A percentile compares a stretch with the other conserved stretches of the same genome.
These are phyloP conservation scores for Hypoxylon sp. DNA, from an alignment of 2,329 filamentous ascomycete species.

Conservation along the genomic window DNA sequence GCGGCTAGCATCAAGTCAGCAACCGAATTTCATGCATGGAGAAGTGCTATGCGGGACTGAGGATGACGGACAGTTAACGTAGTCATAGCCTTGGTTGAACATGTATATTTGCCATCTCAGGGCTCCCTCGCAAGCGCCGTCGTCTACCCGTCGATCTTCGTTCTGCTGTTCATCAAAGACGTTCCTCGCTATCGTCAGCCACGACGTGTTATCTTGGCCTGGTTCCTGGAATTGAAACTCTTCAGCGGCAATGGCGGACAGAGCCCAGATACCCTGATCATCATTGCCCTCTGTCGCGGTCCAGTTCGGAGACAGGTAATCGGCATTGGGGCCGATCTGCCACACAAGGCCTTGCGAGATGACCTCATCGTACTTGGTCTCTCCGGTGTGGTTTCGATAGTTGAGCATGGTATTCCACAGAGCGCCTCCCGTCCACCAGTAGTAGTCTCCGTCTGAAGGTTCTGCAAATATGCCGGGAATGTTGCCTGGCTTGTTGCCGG, in stretches of 20 bases:
- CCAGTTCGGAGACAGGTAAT: constrained; percentile 62
- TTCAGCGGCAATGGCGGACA: constrained; percentile 73
- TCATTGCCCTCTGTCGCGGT: constrained; percentile 62
- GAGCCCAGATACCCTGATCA: constrained; percentile 73
- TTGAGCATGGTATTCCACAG: constrained; percentile 67
- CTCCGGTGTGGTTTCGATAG: constrained; percentile 68
- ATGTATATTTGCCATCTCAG: constrained; percentile 76
- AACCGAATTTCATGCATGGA: background rate
- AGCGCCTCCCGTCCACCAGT: constrained; percentile 68
- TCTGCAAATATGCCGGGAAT: constrained; percentile 47
- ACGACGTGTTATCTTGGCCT: constrained; percentile 62
- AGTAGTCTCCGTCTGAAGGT: constrained; percentile 55
- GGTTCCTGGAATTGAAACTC: constrained; percentile 72
- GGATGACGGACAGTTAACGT: constrained; percentile 57
- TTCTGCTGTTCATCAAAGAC: constrained; percentile 73
- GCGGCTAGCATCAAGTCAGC: constrained; percentile 49
- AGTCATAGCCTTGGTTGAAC: constrained; percentile 67
- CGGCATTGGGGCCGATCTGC: constrained; percentile 60
- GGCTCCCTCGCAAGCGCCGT: constrained; percentile 69
- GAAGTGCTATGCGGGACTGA: background rate
- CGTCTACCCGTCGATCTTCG: constrained; percentile 62
- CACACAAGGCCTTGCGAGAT: constrained; percentile 60
- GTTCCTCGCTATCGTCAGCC: constrained; percentile 73
- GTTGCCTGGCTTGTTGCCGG: constrained; percentile 44
- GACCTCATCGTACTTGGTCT: constrained; percentile 64